phyloP scores from a whole-genome alignment of 2,329 filamentous ascomycete species.

The Talaromyces amestolkiae region DNA sequence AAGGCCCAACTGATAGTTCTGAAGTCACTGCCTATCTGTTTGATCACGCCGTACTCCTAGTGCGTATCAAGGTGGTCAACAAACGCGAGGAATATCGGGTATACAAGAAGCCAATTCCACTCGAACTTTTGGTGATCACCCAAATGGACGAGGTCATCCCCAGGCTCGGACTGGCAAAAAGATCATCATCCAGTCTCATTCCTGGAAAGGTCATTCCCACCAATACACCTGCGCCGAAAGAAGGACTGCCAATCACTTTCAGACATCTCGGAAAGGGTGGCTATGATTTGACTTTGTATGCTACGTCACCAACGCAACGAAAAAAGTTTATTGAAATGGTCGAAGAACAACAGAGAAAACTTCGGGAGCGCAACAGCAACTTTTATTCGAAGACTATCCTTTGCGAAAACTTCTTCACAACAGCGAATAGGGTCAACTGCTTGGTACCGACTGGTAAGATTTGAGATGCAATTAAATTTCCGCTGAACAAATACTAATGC shows the following conservation, averaged over 20 bases:
- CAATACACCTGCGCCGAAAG: conserved; percentile 55
- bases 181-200: conserved; percentile 82
- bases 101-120: conserved; percentile 89
- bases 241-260: conserved; percentile 94
- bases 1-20: conserved; percentile 78
- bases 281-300: conserved; percentile 87
- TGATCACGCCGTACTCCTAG: conserved; percentile 89
- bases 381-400: conserved; percentile 67
- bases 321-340: conserved; percentile 98
- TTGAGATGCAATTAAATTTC: not conserved
- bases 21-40: conserved; percentile 96
- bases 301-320: conserved; percentile 76
- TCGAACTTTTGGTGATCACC: conserved; percentile 87
- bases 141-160: conserved; percentile 98
- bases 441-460: conserved; percentile 80
- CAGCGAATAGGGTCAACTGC: conserved; percentile 86
- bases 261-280: conserved; percentile 92
- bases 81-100: conserved; percentile 94
- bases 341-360: conserved; percentile 80
- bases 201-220: conserved; percentile 56
- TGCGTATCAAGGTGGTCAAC: conserved; percentile 85
- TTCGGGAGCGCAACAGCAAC: conserved; percentile 69
- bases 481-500: conserved; percentile 7
- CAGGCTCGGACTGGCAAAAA: conserved; percentile 72
- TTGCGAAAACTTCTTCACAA: conserved; percentile 87